Percentiles rank a stretch among this genome's conserved stretches.
Conservation (phyloP, 768 basidiomycete species). For the Cytidiella melzeri region DNA sequence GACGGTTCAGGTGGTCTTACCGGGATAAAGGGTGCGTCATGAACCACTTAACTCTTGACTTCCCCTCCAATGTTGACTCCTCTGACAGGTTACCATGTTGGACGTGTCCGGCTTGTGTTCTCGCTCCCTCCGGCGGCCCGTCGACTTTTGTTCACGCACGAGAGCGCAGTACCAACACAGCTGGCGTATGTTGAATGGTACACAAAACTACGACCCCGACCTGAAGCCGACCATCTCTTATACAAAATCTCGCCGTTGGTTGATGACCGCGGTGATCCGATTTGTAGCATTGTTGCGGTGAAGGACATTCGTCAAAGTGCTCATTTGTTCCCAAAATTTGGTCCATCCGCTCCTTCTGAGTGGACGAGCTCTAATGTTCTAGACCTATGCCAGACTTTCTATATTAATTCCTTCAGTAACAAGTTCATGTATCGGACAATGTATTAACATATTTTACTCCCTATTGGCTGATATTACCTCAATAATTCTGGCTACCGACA, state of each 20-base stretch:
- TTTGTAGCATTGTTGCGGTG: background rate
- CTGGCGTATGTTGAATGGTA: conserved; percentile 22
- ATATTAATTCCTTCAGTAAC: background rate
- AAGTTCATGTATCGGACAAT: background rate
- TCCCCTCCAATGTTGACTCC: background rate
- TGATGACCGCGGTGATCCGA: background rate
- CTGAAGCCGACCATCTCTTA: background rate
- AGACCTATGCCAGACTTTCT: background rate
- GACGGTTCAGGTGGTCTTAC: background rate
- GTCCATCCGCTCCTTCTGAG: background rate
- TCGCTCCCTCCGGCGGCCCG: conserved; percentile 10
- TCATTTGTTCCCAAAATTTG: background rate
- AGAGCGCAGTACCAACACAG: conserved; percentile 7
- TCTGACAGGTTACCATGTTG: conserved; percentile 24
- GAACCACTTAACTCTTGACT: background rate
- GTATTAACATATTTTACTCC: background rate
- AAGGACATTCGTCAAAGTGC: background rate
- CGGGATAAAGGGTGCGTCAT: background rate
- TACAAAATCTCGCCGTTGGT: background rate
- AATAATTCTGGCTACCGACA: too few species aligned
- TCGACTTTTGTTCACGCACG: conserved; percentile 1
- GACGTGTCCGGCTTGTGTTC: conserved; percentile 23
- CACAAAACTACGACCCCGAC: conserved; percentile 23
- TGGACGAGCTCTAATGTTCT: background rate
- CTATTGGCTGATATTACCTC: background rate